Percentiles rank a stretch among this genome's conserved stretches.
phyloP scores from a whole-genome alignment of 352 stramenopile genomes.

The Globisporangium canariense region DNA sequence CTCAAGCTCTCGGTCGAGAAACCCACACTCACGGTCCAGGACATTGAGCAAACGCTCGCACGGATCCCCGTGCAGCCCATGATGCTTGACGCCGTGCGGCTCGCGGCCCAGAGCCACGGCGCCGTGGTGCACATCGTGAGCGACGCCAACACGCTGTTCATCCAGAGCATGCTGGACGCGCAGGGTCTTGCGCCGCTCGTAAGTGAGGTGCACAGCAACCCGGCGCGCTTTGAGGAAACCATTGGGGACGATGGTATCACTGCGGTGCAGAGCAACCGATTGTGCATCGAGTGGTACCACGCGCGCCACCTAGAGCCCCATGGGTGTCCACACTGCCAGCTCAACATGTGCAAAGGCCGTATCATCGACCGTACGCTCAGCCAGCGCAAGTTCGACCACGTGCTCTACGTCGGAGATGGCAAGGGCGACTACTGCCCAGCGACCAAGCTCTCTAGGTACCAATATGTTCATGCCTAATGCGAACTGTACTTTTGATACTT shows the following conservation, averaged over 20 bases:
- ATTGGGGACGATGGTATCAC: constrained; percentile 13
- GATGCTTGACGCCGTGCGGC: constrained; percentile 47
- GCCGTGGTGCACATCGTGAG: constrained; percentile 42
- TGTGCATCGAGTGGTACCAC: constrained; percentile 42
- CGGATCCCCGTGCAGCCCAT: constrained; percentile 28
- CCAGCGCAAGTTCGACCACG: constrained; percentile 26
- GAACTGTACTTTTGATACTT: not conserved
- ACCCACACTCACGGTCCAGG: constrained; percentile 21
- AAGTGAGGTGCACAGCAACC: constrained; percentile 37
- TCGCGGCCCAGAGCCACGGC: constrained; percentile 29
- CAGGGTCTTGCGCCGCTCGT: constrained; percentile 28
- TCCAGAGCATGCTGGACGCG: constrained; percentile 37
- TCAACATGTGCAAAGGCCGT: constrained; percentile 62
- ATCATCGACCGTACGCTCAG: constrained; percentile 38
- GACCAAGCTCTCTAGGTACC: constrained; percentile 35
- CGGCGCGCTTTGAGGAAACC: constrained; percentile 21
- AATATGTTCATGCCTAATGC: not conserved
- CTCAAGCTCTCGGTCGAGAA: constrained; percentile 21
- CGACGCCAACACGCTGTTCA: constrained; percentile 46
- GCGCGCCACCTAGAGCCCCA: constrained; percentile 26
- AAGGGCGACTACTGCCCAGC: constrained; percentile 49
- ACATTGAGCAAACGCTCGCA: constrained; percentile 25
- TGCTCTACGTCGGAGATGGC: constrained; percentile 58
- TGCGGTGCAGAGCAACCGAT: constrained; percentile 2
- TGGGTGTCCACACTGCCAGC: constrained; percentile 37